Base-by-base conservation (phyloP, 139 green algal species). In the Gonium pectorale region DNA sequence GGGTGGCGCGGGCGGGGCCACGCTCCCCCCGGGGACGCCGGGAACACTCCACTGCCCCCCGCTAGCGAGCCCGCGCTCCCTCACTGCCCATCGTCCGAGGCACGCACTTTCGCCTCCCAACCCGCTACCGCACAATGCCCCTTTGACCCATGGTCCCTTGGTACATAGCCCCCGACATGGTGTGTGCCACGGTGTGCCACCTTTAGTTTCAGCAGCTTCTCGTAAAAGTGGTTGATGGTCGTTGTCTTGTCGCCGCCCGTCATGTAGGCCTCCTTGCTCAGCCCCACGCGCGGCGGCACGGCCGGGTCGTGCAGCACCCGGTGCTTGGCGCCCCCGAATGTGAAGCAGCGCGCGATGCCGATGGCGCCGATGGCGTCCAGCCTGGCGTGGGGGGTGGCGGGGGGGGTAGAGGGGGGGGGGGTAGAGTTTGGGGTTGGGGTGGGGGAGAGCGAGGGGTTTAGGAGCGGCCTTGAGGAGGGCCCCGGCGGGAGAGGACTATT, bases 321-420 rank as follows among this genome's bases (percentile, higher is more conserved):
- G 17, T 90, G 68, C 66, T 82, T 85, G 59, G 80, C 81, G 70
- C 68, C 70, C 7, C 94, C 94, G 87, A 96, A 97, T 0, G 92
- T 97, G 84, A 97, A 93, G 88, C 94, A 97, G 69, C 94, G 88
- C 0, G 94, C 94, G 51, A 97, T 95, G 77, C 94, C 94, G 19
- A 97, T 86, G n/a, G 94, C 94, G 2, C 94, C 94, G 44, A 97
- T 96, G 0, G 94, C 94, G 71, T 97, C 94, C 37, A 97, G 80
- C 86, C 94, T 95, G 88, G 27, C 71, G 5, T 8, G 40, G 37
- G 9, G 38, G 26, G 29, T 15, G 64, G 33, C 4, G 15, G 64
- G 64, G 7, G 37, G 64, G 38, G 64, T 5, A 37, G 26, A 40
- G 21, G n/a, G 44, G 35, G 13, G 6, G 63, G 26, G 13, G 27